A percentile compares a stretch with the other conserved stretches of the same genome.
Conservation (phyloP, 148 eudicot species). For the Rhododendron molle region DNA sequence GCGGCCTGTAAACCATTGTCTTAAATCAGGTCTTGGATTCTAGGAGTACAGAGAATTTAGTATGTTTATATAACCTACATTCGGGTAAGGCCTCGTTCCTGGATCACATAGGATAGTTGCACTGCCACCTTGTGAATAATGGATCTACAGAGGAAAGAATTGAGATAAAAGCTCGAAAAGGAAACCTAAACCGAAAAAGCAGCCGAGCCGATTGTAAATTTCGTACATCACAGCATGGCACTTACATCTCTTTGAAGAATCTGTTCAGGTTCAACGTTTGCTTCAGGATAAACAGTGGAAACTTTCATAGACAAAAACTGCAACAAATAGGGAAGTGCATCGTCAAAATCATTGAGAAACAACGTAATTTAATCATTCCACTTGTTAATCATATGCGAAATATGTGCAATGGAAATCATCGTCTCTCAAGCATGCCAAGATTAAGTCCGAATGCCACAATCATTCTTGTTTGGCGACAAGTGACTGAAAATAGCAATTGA, state of each 20-base stretch:
- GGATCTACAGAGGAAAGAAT: slow-evolving; percentile 12
- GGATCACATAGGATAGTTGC: slow-evolving; percentile 7
- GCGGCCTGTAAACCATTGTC: not conserved
- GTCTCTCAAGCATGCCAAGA: not conserved
- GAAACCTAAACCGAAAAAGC: not conserved
- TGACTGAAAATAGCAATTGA: not conserved
- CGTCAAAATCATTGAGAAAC: not conserved
- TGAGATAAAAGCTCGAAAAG: not conserved
- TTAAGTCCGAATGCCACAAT: not conserved
- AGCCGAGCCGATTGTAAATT: not conserved
- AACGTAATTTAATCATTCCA: not conserved
- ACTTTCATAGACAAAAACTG: slow-evolving; percentile 17
- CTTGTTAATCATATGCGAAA: not conserved
- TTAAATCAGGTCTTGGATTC: not conserved
- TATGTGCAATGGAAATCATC: not conserved
- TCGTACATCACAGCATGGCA: not conserved
- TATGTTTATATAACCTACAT: not conserved
- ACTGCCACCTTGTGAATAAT: slow-evolving; percentile 6
- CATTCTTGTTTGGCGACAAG: not conserved
- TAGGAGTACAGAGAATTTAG: not conserved
- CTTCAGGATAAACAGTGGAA: slow-evolving; percentile 12
- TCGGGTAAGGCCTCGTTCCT: not conserved
- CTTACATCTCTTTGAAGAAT: slow-evolving; percentile 12
- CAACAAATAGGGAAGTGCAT: not conserved
- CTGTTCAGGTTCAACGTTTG: slow-evolving; percentile 4